Conservation (phyloP, 345 rosid species). For the Arabidopsis suecica region DNA sequence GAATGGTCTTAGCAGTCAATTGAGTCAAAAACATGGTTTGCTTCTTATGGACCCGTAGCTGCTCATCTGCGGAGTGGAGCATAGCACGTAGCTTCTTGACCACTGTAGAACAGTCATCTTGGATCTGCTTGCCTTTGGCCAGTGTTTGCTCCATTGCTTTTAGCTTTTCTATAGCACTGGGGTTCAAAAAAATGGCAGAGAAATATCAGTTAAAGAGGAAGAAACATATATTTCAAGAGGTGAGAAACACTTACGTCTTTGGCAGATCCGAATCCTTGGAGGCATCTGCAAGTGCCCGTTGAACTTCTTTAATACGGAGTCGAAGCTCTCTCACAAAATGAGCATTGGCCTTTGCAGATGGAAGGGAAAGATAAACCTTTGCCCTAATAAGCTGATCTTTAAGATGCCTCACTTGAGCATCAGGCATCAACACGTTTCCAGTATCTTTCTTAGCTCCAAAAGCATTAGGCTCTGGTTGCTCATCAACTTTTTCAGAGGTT, state of each 20-base stretch:
- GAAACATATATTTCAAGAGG: neutral
- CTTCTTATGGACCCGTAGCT: slow-evolving; percentile 90
- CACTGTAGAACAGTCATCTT: slow-evolving; percentile 83
- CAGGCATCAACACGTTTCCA: slow-evolving; percentile 50
- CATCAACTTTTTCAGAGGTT: slow-evolving; percentile 42
- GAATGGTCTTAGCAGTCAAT: slow-evolving; percentile 93
- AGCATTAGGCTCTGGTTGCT: slow-evolving; percentile 42
- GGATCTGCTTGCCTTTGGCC: slow-evolving; percentile 83
- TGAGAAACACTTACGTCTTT: slow-evolving; percentile 55
- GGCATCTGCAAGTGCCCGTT: slow-evolving; percentile 73
- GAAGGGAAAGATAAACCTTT: slow-evolving; percentile 87
- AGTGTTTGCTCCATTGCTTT: slow-evolving; percentile 89
- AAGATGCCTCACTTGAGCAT: slow-evolving; percentile 55
- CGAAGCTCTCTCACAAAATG: slow-evolving; percentile 86
- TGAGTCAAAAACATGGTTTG: slow-evolving; percentile 65
- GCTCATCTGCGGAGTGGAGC: slow-evolving; percentile 98
- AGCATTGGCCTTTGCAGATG: slow-evolving; percentile 67
- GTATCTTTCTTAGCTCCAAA: slow-evolving; percentile 47
- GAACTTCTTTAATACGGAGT: slow-evolving; percentile 78
- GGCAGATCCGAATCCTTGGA: slow-evolving; percentile 83
- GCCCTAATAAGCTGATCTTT: slow-evolving; percentile 56
- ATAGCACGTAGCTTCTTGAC: slow-evolving; percentile 95
- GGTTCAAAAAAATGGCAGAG: slow-evolving; percentile 16
- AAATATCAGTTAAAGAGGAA: slow-evolving; percentile 20
- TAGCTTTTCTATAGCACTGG: slow-evolving; percentile 75